Base-by-base conservation (phyloP, 306 rosid genomes). In the Trichosanthes cucumerina region DNA sequence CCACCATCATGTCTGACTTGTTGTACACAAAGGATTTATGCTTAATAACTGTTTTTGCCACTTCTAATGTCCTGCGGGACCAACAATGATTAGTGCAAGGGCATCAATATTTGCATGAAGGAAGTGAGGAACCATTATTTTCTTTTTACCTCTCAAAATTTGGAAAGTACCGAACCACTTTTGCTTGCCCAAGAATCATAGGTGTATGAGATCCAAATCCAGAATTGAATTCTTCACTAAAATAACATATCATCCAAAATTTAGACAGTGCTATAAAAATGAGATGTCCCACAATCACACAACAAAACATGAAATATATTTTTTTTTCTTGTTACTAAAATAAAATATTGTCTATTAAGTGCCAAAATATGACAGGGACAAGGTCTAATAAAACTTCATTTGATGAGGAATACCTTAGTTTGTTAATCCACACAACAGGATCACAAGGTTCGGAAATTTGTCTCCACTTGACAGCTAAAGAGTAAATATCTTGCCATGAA, bases 141-240 rank as follows among this genome's bases (percentile, higher is more conserved):
- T 57, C 60, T 53, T 33, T 84, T 80, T 79, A 95, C 98, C 98
- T 90, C 83, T 89, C 93, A 79, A 86, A 90, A 85, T 95, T 84
- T 41, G 97, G 92, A 41, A 82, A 92, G 82, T 92, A 95, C 36
- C 97, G 96, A 54, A 92, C 90, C 84, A 95, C 96, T 81, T 90
- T 95, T 83, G 97, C 97, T 89, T 95, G 98, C 78, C 98, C 98
- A 78, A 89, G 93, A 90, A 95, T 82, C 89, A 95, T 81, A 34
- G 98, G 91, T 38, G 97, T 95, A 81, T 95, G 97, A 84, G 98
- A 92, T 75, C 97, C 98, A 86, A 95, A 95, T 85, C 93, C 97
- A 85, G 96, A 69, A 80, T 84, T 89, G 82, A 89, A 92, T 82
- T 92, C 97, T 85, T 92, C 92, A 76, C 97, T 95, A 92, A 82